phyloP scores from a whole-genome alignment of 164 flowering plant genomes.

The Liquidambar formosana region DNA sequence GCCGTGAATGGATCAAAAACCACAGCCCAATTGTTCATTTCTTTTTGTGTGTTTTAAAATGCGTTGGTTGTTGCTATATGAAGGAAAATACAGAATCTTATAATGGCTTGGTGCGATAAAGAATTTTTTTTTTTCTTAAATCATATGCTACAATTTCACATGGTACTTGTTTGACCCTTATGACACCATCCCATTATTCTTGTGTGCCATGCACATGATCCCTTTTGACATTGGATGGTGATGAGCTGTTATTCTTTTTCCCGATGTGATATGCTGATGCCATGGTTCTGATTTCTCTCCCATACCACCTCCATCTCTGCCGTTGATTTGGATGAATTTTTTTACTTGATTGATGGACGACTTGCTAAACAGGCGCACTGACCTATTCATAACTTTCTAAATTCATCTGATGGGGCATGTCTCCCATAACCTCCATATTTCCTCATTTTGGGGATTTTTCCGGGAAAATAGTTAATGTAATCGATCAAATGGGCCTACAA shows the following conservation, averaged over 20 bases:
- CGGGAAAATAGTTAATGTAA: no score
- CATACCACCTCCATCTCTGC: background rate
- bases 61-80: conserved; percentile 20
- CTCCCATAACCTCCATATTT: no score
- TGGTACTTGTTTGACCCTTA: conserved; percentile 30
- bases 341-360: no score
- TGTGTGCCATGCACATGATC: conserved; percentile 32
- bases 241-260: background rate
- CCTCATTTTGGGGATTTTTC: no score
- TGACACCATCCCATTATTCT: conserved; percentile 6
- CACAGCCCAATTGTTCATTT: conserved; percentile 12
- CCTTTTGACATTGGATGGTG: conserved; percentile 15
- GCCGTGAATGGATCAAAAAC: conserved; percentile 34
- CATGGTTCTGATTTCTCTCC: background rate
- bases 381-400: no score
- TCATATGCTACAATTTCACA: conserved; percentile 29
- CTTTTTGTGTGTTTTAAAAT: conserved; percentile 2
- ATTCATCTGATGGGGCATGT: no score
- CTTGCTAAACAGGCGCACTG: no score
- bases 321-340: no score
- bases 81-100: conserved; percentile 10
- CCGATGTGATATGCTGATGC: background rate
- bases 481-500: no score
- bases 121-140: conserved; percentile 7
- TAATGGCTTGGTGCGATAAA: background rate